A percentile compares a stretch with the other conserved stretches of the same genome.
Conservation (phyloP, 2,329 filamentous ascomycete genomes). For the Penicillium aurantiogriseum region DNA sequence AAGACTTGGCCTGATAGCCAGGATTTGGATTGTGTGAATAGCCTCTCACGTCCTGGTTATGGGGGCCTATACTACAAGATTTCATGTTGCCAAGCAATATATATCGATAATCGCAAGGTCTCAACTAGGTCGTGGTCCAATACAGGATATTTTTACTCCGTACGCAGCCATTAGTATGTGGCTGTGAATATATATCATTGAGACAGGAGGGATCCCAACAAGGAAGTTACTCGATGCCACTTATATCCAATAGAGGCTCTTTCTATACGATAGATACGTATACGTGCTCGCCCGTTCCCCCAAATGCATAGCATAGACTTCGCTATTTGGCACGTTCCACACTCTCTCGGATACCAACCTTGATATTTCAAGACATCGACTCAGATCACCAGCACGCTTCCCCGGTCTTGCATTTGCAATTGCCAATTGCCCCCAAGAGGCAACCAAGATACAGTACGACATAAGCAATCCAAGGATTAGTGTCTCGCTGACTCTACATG, state of each 20-base stretch:
- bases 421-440: neutral
- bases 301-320: neutral
- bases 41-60: too few relatives aligned
- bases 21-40: neutral
- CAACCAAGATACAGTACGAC: neutral
- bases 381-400: constrained; percentile 2
- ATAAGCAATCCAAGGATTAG: neutral
- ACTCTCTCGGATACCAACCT: constrained; percentile 9
- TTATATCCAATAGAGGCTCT: neutral
- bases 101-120: neutral
- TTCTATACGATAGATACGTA: neutral
- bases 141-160: neutral
- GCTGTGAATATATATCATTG: neutral
- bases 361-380: constrained; percentile 4
- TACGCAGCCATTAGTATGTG: neutral
- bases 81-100: neutral
- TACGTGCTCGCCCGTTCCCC: too few relatives aligned
- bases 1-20: neutral
- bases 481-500: neutral
- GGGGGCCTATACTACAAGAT: too few relatives aligned
- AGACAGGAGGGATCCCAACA: neutral
- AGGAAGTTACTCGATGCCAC: constrained; percentile 2
- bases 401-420: neutral
- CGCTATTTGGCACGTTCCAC: constrained; percentile 13
- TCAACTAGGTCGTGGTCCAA: neutral